phyloP scores from a whole-genome alignment of 345 rosid genomes.

The Clarkia xantiana region DNA sequence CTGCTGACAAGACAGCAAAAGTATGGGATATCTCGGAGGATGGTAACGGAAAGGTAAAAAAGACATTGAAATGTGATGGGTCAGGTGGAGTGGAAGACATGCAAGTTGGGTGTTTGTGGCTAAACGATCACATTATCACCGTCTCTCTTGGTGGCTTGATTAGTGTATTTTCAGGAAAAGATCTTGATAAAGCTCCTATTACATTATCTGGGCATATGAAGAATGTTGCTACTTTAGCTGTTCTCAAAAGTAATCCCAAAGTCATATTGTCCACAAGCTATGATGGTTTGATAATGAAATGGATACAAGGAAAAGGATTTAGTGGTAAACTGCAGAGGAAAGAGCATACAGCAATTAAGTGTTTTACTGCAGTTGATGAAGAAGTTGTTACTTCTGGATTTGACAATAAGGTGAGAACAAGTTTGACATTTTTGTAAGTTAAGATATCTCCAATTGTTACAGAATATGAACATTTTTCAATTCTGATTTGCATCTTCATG shows the following conservation, averaged over 20 bases:
- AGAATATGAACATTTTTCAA: neutral
- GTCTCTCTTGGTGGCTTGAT: constrained; percentile 89
- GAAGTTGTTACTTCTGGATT: constrained; percentile 80
- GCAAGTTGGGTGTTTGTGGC: constrained; percentile 97
- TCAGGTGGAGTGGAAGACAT: constrained; percentile 84
- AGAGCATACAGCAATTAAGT: constrained; percentile 70
- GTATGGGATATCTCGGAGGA: constrained; percentile 75
- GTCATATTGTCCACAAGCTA: constrained; percentile 65
- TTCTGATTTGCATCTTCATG: neutral
- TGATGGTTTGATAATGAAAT: constrained; percentile 79
- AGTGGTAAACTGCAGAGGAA: constrained; percentile 58
- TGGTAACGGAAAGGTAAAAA: constrained; percentile 53
- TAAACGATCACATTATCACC: constrained; percentile 65
- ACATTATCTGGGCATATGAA: constrained; percentile 83
- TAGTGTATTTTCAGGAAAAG: constrained; percentile 54
- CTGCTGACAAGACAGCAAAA: constrained; percentile 97
- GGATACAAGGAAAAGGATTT: constrained; percentile 80
- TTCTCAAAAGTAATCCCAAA: constrained; percentile 48
- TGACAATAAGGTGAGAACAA: constrained; percentile 56
- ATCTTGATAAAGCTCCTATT: constrained; percentile 60
- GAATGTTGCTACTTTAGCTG: constrained; percentile 59
- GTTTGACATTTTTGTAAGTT: neutral
- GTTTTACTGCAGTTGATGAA: constrained; percentile 70
- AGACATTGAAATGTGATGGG: constrained; percentile 52
- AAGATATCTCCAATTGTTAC: too few relatives aligned